These are phyloP conservation scores for Sutorius eximius DNA, from an alignment of 1,284 basidiomycete genomes.

Conservation along the genomic window DNA sequence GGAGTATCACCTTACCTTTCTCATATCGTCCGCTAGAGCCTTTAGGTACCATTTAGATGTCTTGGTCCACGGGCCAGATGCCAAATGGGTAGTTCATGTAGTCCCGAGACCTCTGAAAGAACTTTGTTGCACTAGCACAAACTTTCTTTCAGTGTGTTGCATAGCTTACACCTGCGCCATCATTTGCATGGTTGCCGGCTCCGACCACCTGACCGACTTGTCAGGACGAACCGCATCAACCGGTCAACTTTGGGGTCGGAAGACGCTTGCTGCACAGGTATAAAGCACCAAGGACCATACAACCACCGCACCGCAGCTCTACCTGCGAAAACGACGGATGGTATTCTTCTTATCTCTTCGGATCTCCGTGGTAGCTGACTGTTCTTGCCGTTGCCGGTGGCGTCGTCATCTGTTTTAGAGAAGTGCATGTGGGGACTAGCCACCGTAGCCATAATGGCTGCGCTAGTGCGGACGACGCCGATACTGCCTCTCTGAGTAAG, in stretches of 20 bases:
- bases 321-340: neutral
- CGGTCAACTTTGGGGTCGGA: no score
- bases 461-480: conserved; percentile 5
- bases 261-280: neutral
- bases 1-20: no score
- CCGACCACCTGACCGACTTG: no score
- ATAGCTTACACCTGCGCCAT: neutral
- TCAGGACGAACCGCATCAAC: neutral
- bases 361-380: conserved; percentile 1
- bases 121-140: neutral
- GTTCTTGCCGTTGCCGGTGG: neutral
- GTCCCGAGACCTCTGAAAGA: no score
- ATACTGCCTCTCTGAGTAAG: conserved; percentile 7
- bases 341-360: neutral
- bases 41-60: neutral
- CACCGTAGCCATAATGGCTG: neutral
- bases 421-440: neutral
- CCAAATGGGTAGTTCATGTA: no score
- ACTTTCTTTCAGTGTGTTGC: no score
- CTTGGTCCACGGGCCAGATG: neutral
- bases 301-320: neutral
- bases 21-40: no score
- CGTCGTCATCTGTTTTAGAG: neutral
- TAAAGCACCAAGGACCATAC: neutral
- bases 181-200: neutral